Evolutionary conservation across 2,329 filamentous ascomycete species (phyloP).

Genomic region (Neurospora sp.): DNA sequence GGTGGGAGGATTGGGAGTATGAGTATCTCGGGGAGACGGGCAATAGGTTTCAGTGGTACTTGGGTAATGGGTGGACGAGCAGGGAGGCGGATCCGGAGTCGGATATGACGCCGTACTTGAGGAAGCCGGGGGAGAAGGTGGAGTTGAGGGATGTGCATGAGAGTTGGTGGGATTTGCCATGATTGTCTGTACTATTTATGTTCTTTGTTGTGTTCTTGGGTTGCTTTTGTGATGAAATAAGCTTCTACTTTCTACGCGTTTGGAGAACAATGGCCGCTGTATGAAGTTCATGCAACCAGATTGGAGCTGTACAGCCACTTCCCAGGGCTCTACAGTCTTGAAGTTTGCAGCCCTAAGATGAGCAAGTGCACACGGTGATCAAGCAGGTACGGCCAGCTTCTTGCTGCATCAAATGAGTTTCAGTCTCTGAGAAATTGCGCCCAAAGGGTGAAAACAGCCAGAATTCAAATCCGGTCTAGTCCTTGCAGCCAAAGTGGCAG

Average conservation of each 20-base stretch:
- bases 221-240: background rate
- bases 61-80: slow-evolving; percentile 57
- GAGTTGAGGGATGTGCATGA: slow-evolving; percentile 57
- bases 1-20: slow-evolving; percentile 48
- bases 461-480: no score
- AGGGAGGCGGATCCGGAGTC: slow-evolving; percentile 44
- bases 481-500: no score
- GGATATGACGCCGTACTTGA: slow-evolving; percentile 56
- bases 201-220: background rate
- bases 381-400: no score
- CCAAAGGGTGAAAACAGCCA: no score
- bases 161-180: slow-evolving; percentile 50
- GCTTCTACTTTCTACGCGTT: background rate
- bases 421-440: no score
- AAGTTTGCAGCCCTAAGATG: no score
- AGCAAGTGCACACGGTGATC: no score
- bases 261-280: background rate
- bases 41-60: slow-evolving; percentile 49
- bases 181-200: background rate
- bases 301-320: no score
- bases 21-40: slow-evolving; percentile 32
- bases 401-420: no score
- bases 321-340: no score
- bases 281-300: no score
- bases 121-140: slow-evolving; percentile 36